phyloP scores from a whole-genome alignment of 1,284 basidiomycete species.

The Sanghuangporus weigelae region DNA sequence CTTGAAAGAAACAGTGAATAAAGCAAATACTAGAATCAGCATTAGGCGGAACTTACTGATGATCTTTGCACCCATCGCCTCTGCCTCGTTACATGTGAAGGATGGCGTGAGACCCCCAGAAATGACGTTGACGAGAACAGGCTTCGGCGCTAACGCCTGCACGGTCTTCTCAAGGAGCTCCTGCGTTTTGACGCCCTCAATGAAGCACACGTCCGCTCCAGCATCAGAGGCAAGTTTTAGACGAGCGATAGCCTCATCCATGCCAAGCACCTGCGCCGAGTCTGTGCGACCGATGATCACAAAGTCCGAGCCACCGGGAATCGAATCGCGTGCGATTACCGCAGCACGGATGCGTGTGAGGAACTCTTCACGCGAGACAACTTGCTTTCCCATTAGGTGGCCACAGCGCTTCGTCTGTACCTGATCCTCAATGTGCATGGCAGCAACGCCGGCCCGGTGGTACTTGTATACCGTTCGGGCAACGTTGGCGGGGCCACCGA shows the following conservation, averaged over 20 bases:
- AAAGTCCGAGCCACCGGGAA: slow-evolving; percentile 70
- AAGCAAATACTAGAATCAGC: background rate
- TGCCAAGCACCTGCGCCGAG: slow-evolving; percentile 72
- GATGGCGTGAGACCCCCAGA: slow-evolving; percentile 72
- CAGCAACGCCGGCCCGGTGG: slow-evolving; percentile 66
- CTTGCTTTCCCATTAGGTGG: slow-evolving; percentile 75
- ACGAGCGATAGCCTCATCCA: slow-evolving; percentile 73
- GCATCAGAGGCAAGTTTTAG: slow-evolving; percentile 68
- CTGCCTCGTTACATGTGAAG: slow-evolving; percentile 64
- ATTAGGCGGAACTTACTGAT: slow-evolving; percentile 47
- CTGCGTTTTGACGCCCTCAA: slow-evolving; percentile 72
- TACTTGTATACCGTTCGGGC: slow-evolving; percentile 74
- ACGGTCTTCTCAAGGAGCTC: slow-evolving; percentile 63
- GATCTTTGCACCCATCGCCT: slow-evolving; percentile 65
- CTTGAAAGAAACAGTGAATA: slow-evolving; percentile 26
- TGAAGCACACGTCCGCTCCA: slow-evolving; percentile 82
- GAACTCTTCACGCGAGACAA: slow-evolving; percentile 75
- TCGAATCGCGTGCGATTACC: slow-evolving; percentile 62
- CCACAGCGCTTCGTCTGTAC: slow-evolving; percentile 82
- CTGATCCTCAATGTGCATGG: slow-evolving; percentile 79
- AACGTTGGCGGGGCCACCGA: slow-evolving; percentile 73
- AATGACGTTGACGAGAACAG: slow-evolving; percentile 72
- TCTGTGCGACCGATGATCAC: slow-evolving; percentile 82
- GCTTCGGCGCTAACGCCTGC: slow-evolving; percentile 61
- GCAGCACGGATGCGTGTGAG: slow-evolving; percentile 73